A percentile compares a stretch with the other conserved stretches of the same genome.
These are phyloP conservation scores for Poteriospumella lacustris DNA, from an alignment of 108 stramenopile species.

Conservation along the genomic window DNA sequence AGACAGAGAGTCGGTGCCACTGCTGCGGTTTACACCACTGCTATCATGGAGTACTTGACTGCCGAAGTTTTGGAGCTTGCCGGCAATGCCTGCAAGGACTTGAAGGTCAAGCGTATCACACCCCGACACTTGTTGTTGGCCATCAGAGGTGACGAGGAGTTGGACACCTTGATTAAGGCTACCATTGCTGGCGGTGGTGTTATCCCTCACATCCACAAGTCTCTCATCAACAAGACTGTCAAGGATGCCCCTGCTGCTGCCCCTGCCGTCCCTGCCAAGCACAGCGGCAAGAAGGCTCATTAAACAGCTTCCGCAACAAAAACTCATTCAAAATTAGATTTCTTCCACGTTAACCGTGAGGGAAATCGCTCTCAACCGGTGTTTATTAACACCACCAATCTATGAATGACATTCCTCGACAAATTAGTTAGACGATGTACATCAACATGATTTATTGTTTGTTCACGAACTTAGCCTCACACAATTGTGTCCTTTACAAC, in stretches of 20 bases:
- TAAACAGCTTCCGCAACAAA: too few species aligned
- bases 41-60: slow-evolving; percentile 97
- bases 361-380: slow-evolving; percentile 11
- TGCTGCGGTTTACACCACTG: slow-evolving; percentile 97
- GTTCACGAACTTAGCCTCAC: too few species aligned
- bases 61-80: slow-evolving; percentile 98
- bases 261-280: neutral
- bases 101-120: slow-evolving; percentile 99
- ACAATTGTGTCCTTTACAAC: too few species aligned
- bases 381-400: slow-evolving; percentile 22
- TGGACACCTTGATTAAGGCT: slow-evolving; percentile 98
- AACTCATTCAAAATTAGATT: too few species aligned
- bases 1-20: slow-evolving; percentile 95
- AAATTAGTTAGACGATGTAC: too few species aligned
- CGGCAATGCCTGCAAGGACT: slow-evolving; percentile 98
- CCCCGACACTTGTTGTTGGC: slow-evolving; percentile 98
- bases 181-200: slow-evolving; percentile 99
- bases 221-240: slow-evolving; percentile 89
- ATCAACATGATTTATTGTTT: too few species aligned
- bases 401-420: too few species aligned
- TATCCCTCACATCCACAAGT: slow-evolving; percentile 99
- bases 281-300: slow-evolving; percentile 22
- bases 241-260: neutral
- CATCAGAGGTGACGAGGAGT: slow-evolving; percentile 97
- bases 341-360: too few species aligned